Percentiles rank a stretch among this genome's conserved stretches.
phyloP scores from a whole-genome alignment of 2,329 filamentous ascomycete genomes.

The Diaporthe sp. region DNA sequence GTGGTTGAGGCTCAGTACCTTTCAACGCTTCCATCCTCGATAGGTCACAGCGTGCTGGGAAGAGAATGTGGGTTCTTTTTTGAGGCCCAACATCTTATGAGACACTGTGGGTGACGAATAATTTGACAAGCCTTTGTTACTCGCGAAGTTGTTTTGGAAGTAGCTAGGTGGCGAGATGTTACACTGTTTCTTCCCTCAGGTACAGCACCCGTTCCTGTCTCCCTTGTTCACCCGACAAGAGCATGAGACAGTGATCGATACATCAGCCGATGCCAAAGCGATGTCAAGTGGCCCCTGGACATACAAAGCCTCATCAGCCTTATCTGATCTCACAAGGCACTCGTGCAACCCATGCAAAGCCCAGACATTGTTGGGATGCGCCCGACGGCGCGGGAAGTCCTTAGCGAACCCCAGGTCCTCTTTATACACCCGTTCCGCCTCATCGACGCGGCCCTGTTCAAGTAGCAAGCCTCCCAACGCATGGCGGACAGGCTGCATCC shows the following conservation, averaged over 20 bases:
- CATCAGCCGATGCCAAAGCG: background rate
- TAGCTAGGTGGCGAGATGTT: background rate
- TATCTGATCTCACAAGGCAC: background rate
- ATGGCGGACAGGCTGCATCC: conserved; percentile 1
- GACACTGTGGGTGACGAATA: background rate
- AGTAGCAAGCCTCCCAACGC: background rate
- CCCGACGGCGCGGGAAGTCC: background rate
- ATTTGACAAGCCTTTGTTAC: background rate
- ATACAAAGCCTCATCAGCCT: background rate
- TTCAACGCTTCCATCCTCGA: too few relatives aligned
- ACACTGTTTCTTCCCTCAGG: background rate
- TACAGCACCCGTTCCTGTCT: background rate
- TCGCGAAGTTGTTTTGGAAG: background rate
- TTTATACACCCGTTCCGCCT: background rate
- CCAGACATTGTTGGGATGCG: background rate
- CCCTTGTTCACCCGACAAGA: background rate
- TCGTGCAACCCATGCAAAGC: conserved; percentile 5
- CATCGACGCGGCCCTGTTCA: background rate
- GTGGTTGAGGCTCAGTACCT: too few relatives aligned
- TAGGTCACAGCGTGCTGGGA: too few relatives aligned
- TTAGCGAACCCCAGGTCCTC: background rate
- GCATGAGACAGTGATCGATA: background rate
- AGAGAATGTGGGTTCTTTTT: too few relatives aligned
- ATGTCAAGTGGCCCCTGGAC: background rate
- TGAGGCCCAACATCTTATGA: too few relatives aligned